Evolutionary conservation across 108 stramenopile species (phyloP).

Genomic region (Skeletonema tropicum): DNA sequence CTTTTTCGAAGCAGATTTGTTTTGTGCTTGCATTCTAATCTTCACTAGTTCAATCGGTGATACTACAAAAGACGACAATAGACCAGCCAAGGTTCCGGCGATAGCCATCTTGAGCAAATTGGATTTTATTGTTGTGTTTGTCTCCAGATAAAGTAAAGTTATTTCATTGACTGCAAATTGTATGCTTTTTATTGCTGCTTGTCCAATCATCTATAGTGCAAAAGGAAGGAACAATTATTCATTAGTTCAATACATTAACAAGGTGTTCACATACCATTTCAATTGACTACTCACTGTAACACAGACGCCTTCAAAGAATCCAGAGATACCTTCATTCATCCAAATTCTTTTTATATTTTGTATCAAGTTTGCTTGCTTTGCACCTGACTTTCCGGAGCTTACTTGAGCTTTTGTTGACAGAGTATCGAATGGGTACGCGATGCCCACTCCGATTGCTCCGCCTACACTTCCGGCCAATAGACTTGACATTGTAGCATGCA

Average conservation of each 20-base stretch:
- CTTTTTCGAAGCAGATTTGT: slow-evolving; percentile 17
- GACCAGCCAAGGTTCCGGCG: slow-evolving; percentile 61
- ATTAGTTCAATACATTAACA: background rate
- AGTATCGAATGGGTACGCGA: slow-evolving; percentile 62
- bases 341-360: slow-evolving; percentile 36
- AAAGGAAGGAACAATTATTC: slow-evolving; percentile 14
- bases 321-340: slow-evolving; percentile 42
- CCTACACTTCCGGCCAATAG: slow-evolving; percentile 59
- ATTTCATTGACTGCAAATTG: slow-evolving; percentile 67
- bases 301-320: slow-evolving; percentile 69
- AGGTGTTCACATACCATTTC: slow-evolving; percentile 1
- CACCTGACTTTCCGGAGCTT: slow-evolving; percentile 14
- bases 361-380: slow-evolving; percentile 14
- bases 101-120: slow-evolving; percentile 36
- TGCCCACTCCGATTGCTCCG: slow-evolving; percentile 62
- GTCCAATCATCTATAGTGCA: slow-evolving; percentile 54
- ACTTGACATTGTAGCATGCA: slow-evolving; percentile 28
- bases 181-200: slow-evolving; percentile 70
- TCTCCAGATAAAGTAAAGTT: slow-evolving; percentile 30
- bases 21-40: slow-evolving; percentile 57
- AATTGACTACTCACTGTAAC: slow-evolving; percentile 28
- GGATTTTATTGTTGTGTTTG: slow-evolving; percentile 24
- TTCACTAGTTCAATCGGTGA: slow-evolving; percentile 67
- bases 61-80: slow-evolving; percentile 59
- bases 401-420: slow-evolving; percentile 60